Evolutionary conservation across 169 alveolate genomes (phyloP), one percentile per base, ranked within the genome.

Genomic region (Eimeria necatrix): DNA sequence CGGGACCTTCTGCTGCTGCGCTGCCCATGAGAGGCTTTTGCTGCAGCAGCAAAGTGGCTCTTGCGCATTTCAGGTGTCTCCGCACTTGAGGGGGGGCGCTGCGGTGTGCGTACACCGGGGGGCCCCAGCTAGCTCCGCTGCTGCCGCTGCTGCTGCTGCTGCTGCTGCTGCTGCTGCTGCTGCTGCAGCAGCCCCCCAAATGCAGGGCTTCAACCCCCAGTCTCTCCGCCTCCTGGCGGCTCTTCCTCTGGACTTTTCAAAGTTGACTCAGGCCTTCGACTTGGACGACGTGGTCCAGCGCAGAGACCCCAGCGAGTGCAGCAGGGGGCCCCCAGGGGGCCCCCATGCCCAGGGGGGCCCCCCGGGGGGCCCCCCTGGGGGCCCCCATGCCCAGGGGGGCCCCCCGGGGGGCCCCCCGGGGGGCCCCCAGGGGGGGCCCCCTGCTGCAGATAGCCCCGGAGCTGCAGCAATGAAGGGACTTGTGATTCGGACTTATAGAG

Each of bases 171-270:
- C 22, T 12, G 68, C 68, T 12, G 68, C 68, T 12, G 68, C 68
- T 12, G 68, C 68, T 12, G 68, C 68, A 1, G 68, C 68, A 56
- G 68, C 68, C 68, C 22, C 22, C 68, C 68, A 14, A n/a, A 68
- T 68, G 78, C n/a, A 68, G 46, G 78, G 78, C 12, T 16, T 68
- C 14, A 14, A 10, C 32, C 78, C n/a, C 32, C 78, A 68, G 78
- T 68, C 78, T 10, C 78, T 68, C n/a, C 78, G 78, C 78, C 78
- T 68, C 46, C n/a, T 68, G 9, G 78, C 78, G 78, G 78, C 78
- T 18, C n/a, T 68, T 7, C 78, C 78, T 12, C 14, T n/a, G 4
- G 32, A 68, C 12, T 10, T 52, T n/a, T 10, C 12, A 24, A 68
- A n/a, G 46, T n/a, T 68, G 12, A n/a, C 41, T 7, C n/a, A 68